Percentiles rank a stretch among this genome's conserved stretches.
Conservation (phyloP, 129 eudicot genomes). For the Pittosporum tobira region DNA sequence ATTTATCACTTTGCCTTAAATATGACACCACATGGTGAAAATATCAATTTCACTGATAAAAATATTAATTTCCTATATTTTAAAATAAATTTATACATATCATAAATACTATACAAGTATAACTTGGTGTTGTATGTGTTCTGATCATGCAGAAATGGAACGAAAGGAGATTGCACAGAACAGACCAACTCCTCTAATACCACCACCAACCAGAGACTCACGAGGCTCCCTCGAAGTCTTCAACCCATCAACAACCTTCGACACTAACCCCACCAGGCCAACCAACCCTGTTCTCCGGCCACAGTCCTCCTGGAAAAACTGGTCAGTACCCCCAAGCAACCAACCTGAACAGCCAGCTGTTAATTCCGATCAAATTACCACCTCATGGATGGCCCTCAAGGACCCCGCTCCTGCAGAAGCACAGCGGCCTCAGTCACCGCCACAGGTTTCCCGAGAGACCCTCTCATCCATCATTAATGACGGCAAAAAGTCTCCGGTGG, state of each 20-base stretch:
- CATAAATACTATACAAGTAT: too few relatives aligned
- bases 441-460: slow-evolving; percentile 5
- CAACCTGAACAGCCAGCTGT: slow-evolving; percentile 17
- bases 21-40: too few relatives aligned
- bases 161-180: slow-evolving; percentile 9
- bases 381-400: slow-evolving; percentile 90
- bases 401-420: slow-evolving; percentile 20
- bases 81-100: too few relatives aligned
- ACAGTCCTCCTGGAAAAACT: slow-evolving; percentile 43
- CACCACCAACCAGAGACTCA: slow-evolving; percentile 40
- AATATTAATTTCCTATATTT: too few relatives aligned
- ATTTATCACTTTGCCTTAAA: too few relatives aligned
- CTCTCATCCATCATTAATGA: slow-evolving; percentile 7
- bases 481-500: slow-evolving; percentile 10
- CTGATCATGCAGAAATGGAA: slow-evolving; percentile 19
- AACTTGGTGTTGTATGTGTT: background rate
- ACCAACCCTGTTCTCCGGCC: slow-evolving; percentile 30
- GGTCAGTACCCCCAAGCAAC: slow-evolving; percentile 30
- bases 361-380: slow-evolving; percentile 17
- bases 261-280: slow-evolving; percentile 2
- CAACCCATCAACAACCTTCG: slow-evolving; percentile 57
- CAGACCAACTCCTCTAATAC: slow-evolving; percentile 9
- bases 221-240: slow-evolving; percentile 56
- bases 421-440: slow-evolving; percentile 16
- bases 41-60: too few relatives aligned